These are phyloP conservation scores for Aspergillus sp. DNA, from an alignment of 2,329 filamentous ascomycete species.

Conservation along the genomic window DNA sequence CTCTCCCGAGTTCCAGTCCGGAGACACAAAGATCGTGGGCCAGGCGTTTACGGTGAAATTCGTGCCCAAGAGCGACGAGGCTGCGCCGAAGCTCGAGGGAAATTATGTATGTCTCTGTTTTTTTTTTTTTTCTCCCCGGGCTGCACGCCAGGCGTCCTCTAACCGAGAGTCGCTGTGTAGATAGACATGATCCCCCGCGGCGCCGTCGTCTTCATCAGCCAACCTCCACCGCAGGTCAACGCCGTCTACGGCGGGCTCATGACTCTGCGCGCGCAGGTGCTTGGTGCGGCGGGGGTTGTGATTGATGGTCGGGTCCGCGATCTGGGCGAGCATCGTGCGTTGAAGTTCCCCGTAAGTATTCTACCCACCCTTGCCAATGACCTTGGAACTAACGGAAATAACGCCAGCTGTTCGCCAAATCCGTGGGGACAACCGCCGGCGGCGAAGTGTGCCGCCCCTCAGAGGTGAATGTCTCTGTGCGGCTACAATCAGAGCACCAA, in stretches of 20 bases:
- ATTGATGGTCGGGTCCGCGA: conserved; percentile 60
- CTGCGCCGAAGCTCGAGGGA: background rate
- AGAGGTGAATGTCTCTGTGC: conserved; percentile 39
- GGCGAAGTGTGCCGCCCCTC: conserved; percentile 26
- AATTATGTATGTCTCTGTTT: background rate
- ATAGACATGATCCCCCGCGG: conserved; percentile 56
- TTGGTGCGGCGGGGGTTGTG: conserved; percentile 54
- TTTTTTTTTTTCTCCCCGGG: background rate
- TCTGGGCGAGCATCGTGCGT: conserved; percentile 57
- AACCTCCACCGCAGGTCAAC: conserved; percentile 51
- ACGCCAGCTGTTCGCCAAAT: conserved; percentile 23
- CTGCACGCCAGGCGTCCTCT: too few relatives aligned
- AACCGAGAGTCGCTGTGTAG: conserved; percentile 29
- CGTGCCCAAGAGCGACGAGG: conserved; percentile 45
- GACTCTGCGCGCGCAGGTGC: conserved; percentile 52
- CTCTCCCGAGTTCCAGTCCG: conserved; percentile 57
- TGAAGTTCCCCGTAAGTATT: conserved; percentile 29
- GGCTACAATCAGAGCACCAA: background rate
- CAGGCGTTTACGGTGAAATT: conserved; percentile 62
- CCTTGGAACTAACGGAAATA: too few relatives aligned
- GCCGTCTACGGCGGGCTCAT: conserved; percentile 59
- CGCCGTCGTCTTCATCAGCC: conserved; percentile 57
- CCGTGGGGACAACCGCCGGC: too few relatives aligned
- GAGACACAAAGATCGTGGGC: conserved; percentile 58
- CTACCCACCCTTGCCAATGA: background rate